phyloP scores from a whole-genome alignment of 139 green algal genomes.

The Coelastrella sp. region DNA sequence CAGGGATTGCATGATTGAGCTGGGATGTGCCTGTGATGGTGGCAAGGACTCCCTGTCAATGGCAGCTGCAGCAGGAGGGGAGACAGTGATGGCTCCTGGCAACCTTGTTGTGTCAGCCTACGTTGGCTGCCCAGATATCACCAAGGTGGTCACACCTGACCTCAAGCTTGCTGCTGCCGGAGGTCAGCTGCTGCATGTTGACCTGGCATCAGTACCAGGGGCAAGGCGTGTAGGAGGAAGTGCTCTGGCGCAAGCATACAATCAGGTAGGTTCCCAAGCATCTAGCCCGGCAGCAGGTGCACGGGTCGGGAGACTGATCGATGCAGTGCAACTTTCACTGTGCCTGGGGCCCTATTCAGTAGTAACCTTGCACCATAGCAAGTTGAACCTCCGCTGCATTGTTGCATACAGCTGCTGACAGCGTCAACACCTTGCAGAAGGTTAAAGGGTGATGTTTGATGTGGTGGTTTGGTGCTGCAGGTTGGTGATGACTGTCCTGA shows the following conservation, averaged over 20 bases:
- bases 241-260: constrained; percentile 86
- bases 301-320: too few relatives aligned
- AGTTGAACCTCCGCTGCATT: too few relatives aligned
- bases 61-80: constrained; percentile 86
- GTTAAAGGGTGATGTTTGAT: too few relatives aligned
- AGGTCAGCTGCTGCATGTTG: constrained; percentile 90
- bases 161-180: constrained; percentile 80
- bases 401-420: too few relatives aligned
- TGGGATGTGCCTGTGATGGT: constrained; percentile 94
- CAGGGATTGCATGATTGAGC: constrained; percentile 86
- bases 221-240: constrained; percentile 88
- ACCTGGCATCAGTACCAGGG: constrained; percentile 73
- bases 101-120: constrained; percentile 97
- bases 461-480: constrained; percentile 39
- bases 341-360: too few relatives aligned
- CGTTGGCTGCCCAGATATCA: constrained; percentile 96
- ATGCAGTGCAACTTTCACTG: too few relatives aligned
- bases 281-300: background rate
- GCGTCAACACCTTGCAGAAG: too few relatives aligned
- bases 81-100: constrained; percentile 95
- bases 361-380: too few relatives aligned
- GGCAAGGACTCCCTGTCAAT: constrained; percentile 99
- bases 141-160: constrained; percentile 79
- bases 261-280: background rate
- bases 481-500: constrained; percentile 90